Evolutionary conservation across 306 rosid species (phyloP), one percentile per base, ranked within the genome.

Genomic region (Malus sylvestris): DNA sequence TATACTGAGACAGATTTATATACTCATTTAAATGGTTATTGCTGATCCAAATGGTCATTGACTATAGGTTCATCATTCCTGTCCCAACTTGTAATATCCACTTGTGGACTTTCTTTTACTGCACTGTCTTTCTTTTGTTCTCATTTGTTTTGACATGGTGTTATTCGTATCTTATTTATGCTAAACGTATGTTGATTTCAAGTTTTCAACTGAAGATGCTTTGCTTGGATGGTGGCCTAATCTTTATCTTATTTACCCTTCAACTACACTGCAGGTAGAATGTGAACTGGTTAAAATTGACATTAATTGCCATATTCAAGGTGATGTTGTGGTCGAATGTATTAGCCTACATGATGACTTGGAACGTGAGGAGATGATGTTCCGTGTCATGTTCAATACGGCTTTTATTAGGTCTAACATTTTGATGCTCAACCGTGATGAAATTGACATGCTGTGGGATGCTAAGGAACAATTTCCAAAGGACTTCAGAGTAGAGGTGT

Each of bases 351-450:
- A 80, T 78, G 82, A 80, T 67, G 92, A 90, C 82, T 76, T 84
- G 89, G 89, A 90, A 68, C 75, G 40, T 55, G 96, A 95, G 78
- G 81, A 75, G 81, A 89, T 90, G 97, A 90, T 95, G 90, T 95
- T 95, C 81, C 88, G 95, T 40, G 85, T 88, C 70, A 87, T 89
- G 95, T 90, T 94, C 82, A 92, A 95, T 84, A 95, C 98, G 12
- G 93, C 97, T 82, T 95, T 95, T 80, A 94, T 92, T 72, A 88
- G 97, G 86, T 95, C 98, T 71, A 95, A 95, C 79, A 92, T 95
- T 67, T 70, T 92, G 86, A 95, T 95, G 73, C 91, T 95, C 67
- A 89, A 87, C 79, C 90, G 91, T 38, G 97, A 95, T 81, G 98
- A 95, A 78, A 76, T 95, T 59, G 97, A 95, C 73, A 76, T 81